Evolutionary conservation across 2,329 filamentous ascomycete genomes (phyloP).

Genomic region (Verticillium longisporum): DNA sequence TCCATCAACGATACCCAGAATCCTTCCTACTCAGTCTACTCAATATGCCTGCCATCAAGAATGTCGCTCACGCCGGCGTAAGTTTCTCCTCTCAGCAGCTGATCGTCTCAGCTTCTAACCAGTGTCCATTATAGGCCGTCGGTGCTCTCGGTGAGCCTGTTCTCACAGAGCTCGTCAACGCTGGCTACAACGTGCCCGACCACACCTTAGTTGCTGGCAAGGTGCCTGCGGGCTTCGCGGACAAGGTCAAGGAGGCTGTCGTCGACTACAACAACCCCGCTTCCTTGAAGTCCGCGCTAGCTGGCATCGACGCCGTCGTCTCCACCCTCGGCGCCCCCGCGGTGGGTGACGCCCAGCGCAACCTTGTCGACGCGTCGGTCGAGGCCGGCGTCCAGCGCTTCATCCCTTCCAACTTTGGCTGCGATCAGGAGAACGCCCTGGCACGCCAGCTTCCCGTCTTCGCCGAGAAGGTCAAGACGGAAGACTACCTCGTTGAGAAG

Average conservation of each 20-base stretch:
- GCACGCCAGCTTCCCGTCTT: constrained; percentile 42
- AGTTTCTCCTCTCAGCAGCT: background rate
- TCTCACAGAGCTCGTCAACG: constrained; percentile 26
- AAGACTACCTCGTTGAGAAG: constrained; percentile 32
- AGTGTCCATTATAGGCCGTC: constrained; percentile 14
- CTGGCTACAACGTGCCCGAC: constrained; percentile 43
- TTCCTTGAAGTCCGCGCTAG: constrained; percentile 37
- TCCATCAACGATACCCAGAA: too few species aligned
- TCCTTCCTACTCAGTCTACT: background rate
- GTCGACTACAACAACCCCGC: constrained; percentile 12
- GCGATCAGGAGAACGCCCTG: constrained; percentile 43
- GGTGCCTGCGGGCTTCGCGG: constrained; percentile 5
- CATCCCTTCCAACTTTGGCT: constrained; percentile 30
- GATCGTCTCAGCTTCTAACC: background rate
- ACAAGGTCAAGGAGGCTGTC: background rate
- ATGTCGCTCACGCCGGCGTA: constrained; percentile 8
- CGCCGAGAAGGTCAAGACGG: constrained; percentile 36
- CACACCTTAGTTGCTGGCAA: constrained; percentile 35
- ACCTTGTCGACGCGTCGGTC: constrained; percentile 44
- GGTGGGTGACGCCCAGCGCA: constrained; percentile 8
- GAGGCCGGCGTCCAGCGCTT: constrained; percentile 54
- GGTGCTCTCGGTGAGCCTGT: constrained; percentile 33
- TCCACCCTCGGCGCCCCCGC: constrained; percentile 41
- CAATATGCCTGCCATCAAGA: constrained; percentile 5
- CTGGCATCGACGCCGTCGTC: constrained; percentile 52